Conservation (phyloP, 176 grass and related monocot species). For the Sorghum bicolor region Sorghum_bicolor_NCBIv3 NC_012871.2:74774001-74774500, state of each 20-base stretch:
- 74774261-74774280: constrained; percentile 34
- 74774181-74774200: constrained; percentile 5
- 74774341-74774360: constrained; percentile 19
- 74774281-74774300: constrained; percentile 42
- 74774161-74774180: constrained; percentile 34
- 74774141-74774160: neutral
- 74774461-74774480: constrained; percentile 19
- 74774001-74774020: constrained; percentile 35
- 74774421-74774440: constrained; percentile 47
- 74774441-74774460: constrained; percentile 17
- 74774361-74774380: constrained; percentile 18
- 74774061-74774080: constrained; percentile 18
- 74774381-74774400: constrained; percentile 40
- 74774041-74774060: neutral
- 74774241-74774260: constrained; percentile 19
- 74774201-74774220: neutral
- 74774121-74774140: neutral
- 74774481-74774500: constrained; percentile 39
- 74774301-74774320: constrained; percentile 8
- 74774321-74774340: constrained; percentile 32
- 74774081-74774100: neutral
- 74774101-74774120: constrained; percentile 20
- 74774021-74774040: neutral
- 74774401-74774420: constrained; percentile 47
- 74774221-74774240: neutral